A percentile compares a stretch with the other conserved stretches of the same genome.
Evolutionary conservation across 495 filamentous ascomycete species (phyloP).

Genomic region (Penicillium bialowiezense): DNA sequence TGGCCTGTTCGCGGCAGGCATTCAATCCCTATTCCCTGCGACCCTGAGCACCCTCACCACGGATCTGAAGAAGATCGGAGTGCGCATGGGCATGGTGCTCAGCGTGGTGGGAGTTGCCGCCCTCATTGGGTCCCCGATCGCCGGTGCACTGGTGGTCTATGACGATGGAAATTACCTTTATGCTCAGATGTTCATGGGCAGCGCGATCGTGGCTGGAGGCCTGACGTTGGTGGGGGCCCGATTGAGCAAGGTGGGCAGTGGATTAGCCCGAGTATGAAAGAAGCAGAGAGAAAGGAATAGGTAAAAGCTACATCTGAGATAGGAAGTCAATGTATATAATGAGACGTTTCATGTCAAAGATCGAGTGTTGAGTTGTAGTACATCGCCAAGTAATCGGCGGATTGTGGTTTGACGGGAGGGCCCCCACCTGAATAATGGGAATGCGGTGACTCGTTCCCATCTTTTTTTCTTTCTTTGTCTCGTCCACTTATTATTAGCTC

Average conservation of each 20-base stretch:
- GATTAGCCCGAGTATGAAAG: conserved; percentile 20
- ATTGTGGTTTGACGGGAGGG: background rate
- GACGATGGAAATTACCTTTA: conserved; percentile 52
- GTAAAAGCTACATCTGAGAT: background rate
- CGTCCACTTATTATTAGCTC: background rate
- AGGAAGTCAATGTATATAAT: too few species aligned
- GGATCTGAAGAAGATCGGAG: conserved; percentile 65
- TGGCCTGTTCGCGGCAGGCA: conserved; percentile 59
- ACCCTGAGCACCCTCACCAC: conserved; percentile 59
- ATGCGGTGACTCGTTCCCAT: conserved; percentile 8
- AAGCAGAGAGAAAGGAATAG: background rate
- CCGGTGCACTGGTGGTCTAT: conserved; percentile 56
- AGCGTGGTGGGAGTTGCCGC: conserved; percentile 70
- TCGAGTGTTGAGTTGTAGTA: background rate
- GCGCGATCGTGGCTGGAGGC: conserved; percentile 47
- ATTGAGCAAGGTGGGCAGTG: conserved; percentile 37
- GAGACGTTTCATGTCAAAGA: too few species aligned
- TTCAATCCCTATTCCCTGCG: conserved; percentile 66
- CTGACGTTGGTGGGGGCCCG: conserved; percentile 47
- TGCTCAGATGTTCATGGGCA: conserved; percentile 55
- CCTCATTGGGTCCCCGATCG: conserved; percentile 73
- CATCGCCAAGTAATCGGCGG: background rate
- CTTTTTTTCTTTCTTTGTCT: background rate
- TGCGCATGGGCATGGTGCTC: conserved; percentile 78
- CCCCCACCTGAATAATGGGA: conserved; percentile 7